Evolutionary conservation across 2,329 filamentous ascomycete species (phyloP), one percentile per base, ranked within the genome.

Genomic region (Aspergillus candidus): DNA sequence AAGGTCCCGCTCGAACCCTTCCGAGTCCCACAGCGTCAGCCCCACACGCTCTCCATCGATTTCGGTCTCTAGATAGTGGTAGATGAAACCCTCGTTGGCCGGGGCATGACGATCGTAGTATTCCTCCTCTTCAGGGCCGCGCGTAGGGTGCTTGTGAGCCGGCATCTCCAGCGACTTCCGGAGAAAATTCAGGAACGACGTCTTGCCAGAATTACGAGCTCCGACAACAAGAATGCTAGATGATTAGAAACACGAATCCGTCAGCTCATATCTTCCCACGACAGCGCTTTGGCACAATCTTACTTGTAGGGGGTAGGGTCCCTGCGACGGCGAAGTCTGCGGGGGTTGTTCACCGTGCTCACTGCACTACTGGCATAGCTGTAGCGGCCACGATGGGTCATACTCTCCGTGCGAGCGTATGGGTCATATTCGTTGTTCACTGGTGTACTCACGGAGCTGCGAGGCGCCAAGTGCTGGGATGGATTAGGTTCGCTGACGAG

Each of bases 231-330:
- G 80, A 56, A 98, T 83, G 67, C 91, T 97, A 51, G 35, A 43
- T 33, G 38, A 10, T 27, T 8, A 10, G 22, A 39, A 27, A 40
- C 29, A 18, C 49, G 32, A 53, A 43, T 27, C 22, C 5, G 17
- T 27, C n/a, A 40, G n/a, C 8, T 30, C 8, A 12, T 32, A 12
- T 33, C 15, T 13, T 13, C 3, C 7, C 34, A 22, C 34, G 6
- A 27, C 42, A 33, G 31, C 29, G 6, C 8, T 37, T 33, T 8
- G 22, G 38, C 8, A 38, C 2, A 37, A 46, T 79, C 89, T 79
- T 75, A 97, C 91, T 98, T 98, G 79, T 97, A 95, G 1, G 93
- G 89, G 10, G 91, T 96, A 7, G 93, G 93, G 62, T 98, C 93
- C 75, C 95, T 97, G 72, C 93, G 84, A 73, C 91, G 85, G 58